Percentiles rank a stretch among this genome's conserved stretches.
Conservation (phyloP, 2,329 filamentous ascomycete genomes). For the Trichoderma sp. region DNA sequence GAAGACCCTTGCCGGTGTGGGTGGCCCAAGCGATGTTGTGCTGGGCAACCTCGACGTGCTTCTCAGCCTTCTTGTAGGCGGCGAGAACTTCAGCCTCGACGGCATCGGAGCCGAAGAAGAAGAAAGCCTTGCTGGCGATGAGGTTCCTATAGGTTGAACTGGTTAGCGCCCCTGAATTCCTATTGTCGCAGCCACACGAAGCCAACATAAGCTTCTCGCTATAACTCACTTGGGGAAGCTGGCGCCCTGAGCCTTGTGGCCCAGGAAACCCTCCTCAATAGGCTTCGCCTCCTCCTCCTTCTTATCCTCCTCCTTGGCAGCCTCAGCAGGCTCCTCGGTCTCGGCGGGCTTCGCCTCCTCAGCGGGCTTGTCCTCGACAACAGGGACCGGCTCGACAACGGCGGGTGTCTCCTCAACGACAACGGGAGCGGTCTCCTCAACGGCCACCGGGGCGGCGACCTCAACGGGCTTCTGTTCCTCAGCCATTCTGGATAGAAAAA, state of each 20-base stretch:
- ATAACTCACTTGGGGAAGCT: constrained; percentile 78
- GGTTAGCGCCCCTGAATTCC: not conserved
- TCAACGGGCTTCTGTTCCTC: constrained; percentile 68
- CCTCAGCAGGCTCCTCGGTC: constrained; percentile 40
- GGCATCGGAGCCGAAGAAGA: constrained; percentile 76
- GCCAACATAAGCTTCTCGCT: not conserved
- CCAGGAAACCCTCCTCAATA: constrained; percentile 77
- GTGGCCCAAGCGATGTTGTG: constrained; percentile 83
- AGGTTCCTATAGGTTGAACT: constrained; percentile 64
- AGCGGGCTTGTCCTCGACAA: constrained; percentile 40
- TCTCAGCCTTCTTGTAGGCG: constrained; percentile 83
- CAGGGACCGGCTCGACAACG: constrained; percentile 39
- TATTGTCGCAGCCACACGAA: not conserved
- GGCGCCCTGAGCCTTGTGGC: constrained; percentile 84
- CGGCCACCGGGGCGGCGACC: constrained; percentile 42
- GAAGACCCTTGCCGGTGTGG: constrained; percentile 90
- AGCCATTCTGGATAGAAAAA: constrained; percentile 61
- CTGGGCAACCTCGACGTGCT: constrained; percentile 71
- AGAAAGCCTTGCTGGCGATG: constrained; percentile 88
- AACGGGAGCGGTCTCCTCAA: constrained; percentile 45
- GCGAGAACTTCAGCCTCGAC: constrained; percentile 71
- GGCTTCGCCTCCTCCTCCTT: constrained; percentile 59
- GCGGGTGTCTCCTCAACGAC: constrained; percentile 34
- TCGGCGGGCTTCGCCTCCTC: constrained; percentile 38
- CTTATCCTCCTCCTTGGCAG: constrained; percentile 42